Percentiles rank a stretch among this genome's conserved stretches.
phyloP scores from a whole-genome alignment of 495 filamentous ascomycete species.

The Cenococcum geophilum region DNA sequence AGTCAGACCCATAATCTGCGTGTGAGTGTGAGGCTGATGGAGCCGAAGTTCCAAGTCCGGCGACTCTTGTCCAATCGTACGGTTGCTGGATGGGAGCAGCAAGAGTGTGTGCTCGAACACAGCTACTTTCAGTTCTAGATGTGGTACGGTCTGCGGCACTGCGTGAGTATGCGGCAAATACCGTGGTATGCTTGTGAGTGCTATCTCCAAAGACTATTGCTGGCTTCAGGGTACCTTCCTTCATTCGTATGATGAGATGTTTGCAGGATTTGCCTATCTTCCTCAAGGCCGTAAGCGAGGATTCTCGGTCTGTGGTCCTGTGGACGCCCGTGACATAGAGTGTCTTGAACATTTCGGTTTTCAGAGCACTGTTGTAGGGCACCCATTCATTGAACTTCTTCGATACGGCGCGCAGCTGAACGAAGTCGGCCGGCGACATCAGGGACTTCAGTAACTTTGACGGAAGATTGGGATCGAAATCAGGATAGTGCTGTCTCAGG shows the following conservation, averaged over 20 bases:
- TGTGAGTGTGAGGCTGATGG: not conserved
- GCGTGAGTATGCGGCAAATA: no score
- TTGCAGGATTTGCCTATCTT: not conserved
- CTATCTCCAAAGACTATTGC: no score
- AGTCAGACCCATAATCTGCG: not conserved
- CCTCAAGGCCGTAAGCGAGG: not conserved
- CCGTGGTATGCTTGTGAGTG: no score
- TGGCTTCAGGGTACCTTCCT: not conserved
- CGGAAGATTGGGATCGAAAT: not conserved
- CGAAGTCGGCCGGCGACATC: not conserved
- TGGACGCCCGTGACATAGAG: not conserved
- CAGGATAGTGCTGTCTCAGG: no score
- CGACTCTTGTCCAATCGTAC: not conserved
- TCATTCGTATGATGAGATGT: not conserved
- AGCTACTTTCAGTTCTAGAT: no score
- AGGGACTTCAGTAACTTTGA: not conserved
- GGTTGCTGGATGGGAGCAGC: no score
- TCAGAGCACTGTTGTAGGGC: not conserved
- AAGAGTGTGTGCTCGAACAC: no score
- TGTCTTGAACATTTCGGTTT: not conserved
- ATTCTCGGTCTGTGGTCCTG: not conserved
- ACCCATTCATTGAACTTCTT: not conserved
- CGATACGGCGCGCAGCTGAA: not conserved
- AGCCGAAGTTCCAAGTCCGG: not conserved
- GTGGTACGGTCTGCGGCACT: no score